Conservation (phyloP, 208 protist genomes). For the Wallacemonas sp. region DNA sequence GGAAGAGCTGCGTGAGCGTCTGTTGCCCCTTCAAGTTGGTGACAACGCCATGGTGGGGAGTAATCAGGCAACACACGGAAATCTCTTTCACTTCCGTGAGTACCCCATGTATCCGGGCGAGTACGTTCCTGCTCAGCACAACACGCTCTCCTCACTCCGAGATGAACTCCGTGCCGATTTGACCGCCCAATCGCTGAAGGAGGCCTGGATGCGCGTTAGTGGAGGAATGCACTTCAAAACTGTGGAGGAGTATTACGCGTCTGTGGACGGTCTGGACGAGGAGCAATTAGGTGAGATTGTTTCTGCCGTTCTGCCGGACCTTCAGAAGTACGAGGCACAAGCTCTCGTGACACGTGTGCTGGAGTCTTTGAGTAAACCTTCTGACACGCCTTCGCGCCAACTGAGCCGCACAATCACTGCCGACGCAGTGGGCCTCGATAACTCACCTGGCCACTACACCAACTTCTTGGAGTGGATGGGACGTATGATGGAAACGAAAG, state of each 20-base stretch:
- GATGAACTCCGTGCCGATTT: slow-evolving; percentile 81
- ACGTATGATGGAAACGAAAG: slow-evolving; percentile 81
- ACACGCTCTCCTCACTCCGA: slow-evolving; percentile 82
- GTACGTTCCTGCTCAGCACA: slow-evolving; percentile 87
- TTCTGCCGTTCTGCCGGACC: slow-evolving; percentile 71
- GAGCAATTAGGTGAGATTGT: slow-evolving; percentile 88
- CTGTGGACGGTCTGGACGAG: slow-evolving; percentile 81
- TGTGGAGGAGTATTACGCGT: slow-evolving; percentile 84
- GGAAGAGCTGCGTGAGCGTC: slow-evolving; percentile 57
- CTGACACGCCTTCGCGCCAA: slow-evolving; percentile 63
- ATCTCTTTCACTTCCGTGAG: slow-evolving; percentile 89
- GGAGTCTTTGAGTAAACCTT: slow-evolving; percentile 75
- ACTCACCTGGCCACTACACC: slow-evolving; percentile 87
- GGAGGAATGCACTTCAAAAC: slow-evolving; percentile 79
- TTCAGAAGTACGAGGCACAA: slow-evolving; percentile 67
- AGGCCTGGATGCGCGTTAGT: slow-evolving; percentile 89
- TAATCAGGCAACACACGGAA: slow-evolving; percentile 78
- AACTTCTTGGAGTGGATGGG: slow-evolving; percentile 93
- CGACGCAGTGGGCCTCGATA: slow-evolving; percentile 83
- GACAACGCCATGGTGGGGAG: slow-evolving; percentile 62
- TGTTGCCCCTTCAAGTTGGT: slow-evolving; percentile 68
- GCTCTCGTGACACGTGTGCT: slow-evolving; percentile 80
- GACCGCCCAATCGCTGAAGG: slow-evolving; percentile 84
- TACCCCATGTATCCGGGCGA: slow-evolving; percentile 92
- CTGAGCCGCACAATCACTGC: slow-evolving; percentile 84